Conservation (phyloP, 108 stramenopile genomes). For the Nitzschia putrida region DNA sequence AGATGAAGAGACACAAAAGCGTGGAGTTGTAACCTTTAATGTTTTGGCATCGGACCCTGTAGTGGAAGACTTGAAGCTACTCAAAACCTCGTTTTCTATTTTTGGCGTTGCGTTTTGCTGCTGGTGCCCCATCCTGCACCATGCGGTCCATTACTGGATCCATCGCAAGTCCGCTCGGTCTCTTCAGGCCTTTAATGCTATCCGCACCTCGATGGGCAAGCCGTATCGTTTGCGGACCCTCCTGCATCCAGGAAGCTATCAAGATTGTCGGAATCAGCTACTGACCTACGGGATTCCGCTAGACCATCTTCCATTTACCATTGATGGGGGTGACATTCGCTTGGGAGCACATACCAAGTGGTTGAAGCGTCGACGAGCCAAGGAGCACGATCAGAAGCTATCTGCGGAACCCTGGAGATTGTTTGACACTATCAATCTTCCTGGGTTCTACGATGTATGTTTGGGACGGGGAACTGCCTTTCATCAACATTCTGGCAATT, state of each 20-base stretch:
- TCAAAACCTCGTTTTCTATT: not conserved
- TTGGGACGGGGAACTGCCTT: conserved; percentile 6
- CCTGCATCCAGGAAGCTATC: not conserved
- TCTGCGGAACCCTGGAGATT: not conserved
- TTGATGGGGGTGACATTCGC: conserved; percentile 13
- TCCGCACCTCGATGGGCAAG: not conserved
- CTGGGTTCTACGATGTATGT: conserved; percentile 11
- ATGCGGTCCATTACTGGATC: not conserved
- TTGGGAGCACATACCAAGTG: conserved; percentile 9
- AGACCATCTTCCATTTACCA: not conserved
- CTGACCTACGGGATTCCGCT: conserved; percentile 1
- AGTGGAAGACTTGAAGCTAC: not conserved
- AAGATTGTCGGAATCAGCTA: not conserved
- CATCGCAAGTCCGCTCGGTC: not conserved
- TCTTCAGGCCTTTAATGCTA: not conserved
- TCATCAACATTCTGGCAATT: conserved; percentile 12
- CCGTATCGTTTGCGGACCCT: not conserved
- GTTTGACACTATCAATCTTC: conserved; percentile 7
- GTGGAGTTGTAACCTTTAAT: not conserved
- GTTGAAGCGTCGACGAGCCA: not conserved
- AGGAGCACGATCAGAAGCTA: not conserved
- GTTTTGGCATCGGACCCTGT: not conserved
- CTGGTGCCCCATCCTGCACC: not conserved
- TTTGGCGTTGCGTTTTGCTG: not conserved
- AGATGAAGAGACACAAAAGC: not conserved